Base-by-base conservation (phyloP, 441 rosid genomes). In the Bocquillonia castaneifolia region DNA sequence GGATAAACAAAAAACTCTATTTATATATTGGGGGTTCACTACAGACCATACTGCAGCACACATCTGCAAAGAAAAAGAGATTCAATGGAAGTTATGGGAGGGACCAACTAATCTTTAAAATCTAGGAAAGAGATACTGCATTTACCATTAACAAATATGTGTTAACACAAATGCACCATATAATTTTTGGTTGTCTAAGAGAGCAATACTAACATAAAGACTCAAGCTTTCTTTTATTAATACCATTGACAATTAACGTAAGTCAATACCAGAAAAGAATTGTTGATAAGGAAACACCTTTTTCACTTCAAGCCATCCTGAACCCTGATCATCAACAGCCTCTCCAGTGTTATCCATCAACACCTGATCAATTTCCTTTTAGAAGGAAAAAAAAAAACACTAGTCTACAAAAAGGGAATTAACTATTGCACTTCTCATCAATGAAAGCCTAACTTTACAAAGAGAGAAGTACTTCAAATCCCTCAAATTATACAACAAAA, bases 281-380 rank as follows among this genome's bases (percentile, higher is more conserved):
- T 51, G 57, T 71, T 20, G 12, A 59, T 15, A 63, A 58, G 75
- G 37, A 31, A 42, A 59, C 53, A 85, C 93, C 93, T 88, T 88
- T 75, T 84, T 88, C 62, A 88, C 90, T 84, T 84, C 73, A 73
- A 82, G 58, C 93, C 93, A 88, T 73, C 93, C 90, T 2, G 90
- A 82, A 70, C 88, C 80, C 63, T 85, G 87, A 88, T 88, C 93
- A 71, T 88, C 90, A 12, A 69, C 77, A n/a, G 76, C 73, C 65
- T 78, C 88, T 53, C 69, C 81, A 70, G 64, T 73, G 70, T 47
- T 75, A 69, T 88, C 88, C 93, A 88, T 84, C 64, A 73, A 63
- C 75, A 63, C 71, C 54, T n/a, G 71, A 45, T 34, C 74, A 50
- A 13, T 67, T 31, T 25, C 67, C 47, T 32, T 69, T 18, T 45